Base-by-base conservation (phyloP, 805 yeast genomes). In the Hanseniaspora hatyaiensis region DNA sequence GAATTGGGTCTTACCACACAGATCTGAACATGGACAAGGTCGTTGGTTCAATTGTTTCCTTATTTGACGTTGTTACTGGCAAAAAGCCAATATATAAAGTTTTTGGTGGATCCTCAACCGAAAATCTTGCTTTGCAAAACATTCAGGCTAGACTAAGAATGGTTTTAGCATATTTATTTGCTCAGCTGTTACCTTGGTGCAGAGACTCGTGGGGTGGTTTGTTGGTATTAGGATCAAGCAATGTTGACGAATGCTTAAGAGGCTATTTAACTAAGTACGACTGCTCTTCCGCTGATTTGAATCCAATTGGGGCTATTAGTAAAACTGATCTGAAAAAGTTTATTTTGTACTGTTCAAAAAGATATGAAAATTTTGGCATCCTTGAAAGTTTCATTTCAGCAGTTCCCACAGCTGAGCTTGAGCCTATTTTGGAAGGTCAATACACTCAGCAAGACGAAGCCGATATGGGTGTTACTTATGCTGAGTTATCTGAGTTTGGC, bases 251-350 rank as follows among this genome's bases (percentile, higher is more conserved):
- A 62, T 87, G 95, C 57, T 67, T 92, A 51, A 71, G 99, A 51
- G 99, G 99, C 0, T 92, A 92, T 59, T 69, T 92, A 59, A 92
- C 99, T 8, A 92, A 92, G 61, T 92, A 92, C 64, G 99, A 92
- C 63, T 87, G 96, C 63, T 88, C 97, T 3, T 80, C 94, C 15
- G 98, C 98, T 1, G 99, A 92, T 66, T 76, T 92, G 51, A 92
- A 92, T 60, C 99, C 99, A 23, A 94, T 92, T 55, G 99, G 99
- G n/a, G 95, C 96, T 30, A 85, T 92, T 36, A 89, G 98, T 13
- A 92, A 92, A 61, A 86, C 87, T 0, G 99, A 94, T 59, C 68
- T 92, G 60, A 87, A 85, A 60, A 70, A 74, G 45, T 92, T 94
- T 57, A 92, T 92, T 45, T 75, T 70, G 2, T 92, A 86, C 75